These are phyloP conservation scores for Colletotrichum siamense DNA, from an alignment of 2,329 filamentous ascomycete species.

Conservation along the genomic window DNA sequence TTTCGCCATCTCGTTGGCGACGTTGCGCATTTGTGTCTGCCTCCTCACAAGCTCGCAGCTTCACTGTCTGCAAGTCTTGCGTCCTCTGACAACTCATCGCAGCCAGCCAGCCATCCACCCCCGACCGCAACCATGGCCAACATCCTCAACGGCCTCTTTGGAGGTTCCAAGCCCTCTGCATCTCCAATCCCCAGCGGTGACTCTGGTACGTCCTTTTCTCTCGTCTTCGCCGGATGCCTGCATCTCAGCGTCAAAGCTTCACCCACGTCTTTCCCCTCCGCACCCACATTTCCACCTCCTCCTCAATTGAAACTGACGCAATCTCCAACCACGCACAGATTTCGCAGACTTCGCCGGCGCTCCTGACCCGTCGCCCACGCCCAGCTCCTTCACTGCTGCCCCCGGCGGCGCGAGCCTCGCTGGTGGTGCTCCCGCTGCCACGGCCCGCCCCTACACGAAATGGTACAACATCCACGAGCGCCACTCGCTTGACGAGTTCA, in stretches of 20 bases:
- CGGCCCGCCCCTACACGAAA: constrained; percentile 77
- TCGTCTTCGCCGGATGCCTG: not conserved
- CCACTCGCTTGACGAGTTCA: constrained; percentile 82
- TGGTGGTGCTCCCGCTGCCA: constrained; percentile 49
- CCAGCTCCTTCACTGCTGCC: constrained; percentile 41
- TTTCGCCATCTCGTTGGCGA: constrained; percentile 15
- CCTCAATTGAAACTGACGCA: constrained; percentile 27
- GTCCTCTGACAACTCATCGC: constrained; percentile 23
- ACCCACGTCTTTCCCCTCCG: constrained; percentile 8
- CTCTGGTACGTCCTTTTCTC: constrained; percentile 59
- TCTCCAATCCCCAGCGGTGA: constrained; percentile 59
- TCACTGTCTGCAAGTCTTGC: constrained; percentile 20
- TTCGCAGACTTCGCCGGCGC: constrained; percentile 92
- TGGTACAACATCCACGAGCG: constrained; percentile 99
- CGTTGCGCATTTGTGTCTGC: not conserved
- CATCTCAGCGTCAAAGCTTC: constrained; percentile 2
- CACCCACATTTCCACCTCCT: constrained; percentile 15
- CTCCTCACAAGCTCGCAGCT: constrained; percentile 20
- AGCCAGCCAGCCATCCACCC: constrained; percentile 17
- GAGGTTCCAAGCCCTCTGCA: constrained; percentile 66
- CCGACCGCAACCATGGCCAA: constrained; percentile 54
- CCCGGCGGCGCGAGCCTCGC: constrained; percentile 52
- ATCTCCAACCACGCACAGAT: constrained; percentile 57
- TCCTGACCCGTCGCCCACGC: constrained; percentile 67
- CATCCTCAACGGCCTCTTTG: constrained; percentile 72